Evolutionary conservation across 2,329 filamentous ascomycete species (phyloP), one percentile per base, ranked within the genome.

Genomic region (Ploettnerulaceae sp.): DNA sequence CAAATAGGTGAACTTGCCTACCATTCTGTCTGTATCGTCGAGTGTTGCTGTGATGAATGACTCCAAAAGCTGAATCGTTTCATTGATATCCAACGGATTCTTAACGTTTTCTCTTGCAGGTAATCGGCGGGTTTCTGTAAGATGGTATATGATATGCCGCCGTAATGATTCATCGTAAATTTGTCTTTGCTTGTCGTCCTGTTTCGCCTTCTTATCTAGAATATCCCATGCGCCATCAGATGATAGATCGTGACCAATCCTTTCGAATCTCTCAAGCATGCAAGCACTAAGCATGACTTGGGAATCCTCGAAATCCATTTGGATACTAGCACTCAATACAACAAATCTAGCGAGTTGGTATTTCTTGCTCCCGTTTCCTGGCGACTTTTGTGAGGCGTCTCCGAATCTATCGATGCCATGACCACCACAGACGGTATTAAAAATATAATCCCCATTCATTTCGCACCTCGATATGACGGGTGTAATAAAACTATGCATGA

Each of bases 251-350:
- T 36, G 8, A 3, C 57, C 58, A 1, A 46, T 5, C 3, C 53
- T 22, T 25, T 49, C 50, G 9, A 17, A 1, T 0, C 35, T 33
- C 3, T 45, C 44, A 4, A 62, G 36, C 25, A 21, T 49, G 34
- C 55, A 59, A 7, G 53, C 44, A 2, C 35, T 34, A n/a, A 59
- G 28, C 59, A 62, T 59, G 20, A 61, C 57, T 9, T 17, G 39
- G 3, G n/a, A 7, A 4, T 24, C 22, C 41, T 62, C 59, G 26
- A 62, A 62, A 48, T 62, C 59, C 49, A 53, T 43, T 25, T 61
- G 58, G 14, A 62, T 55, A 15, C 24, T 47, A 2, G 55, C 59
- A 36, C 54, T 59, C 44, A 61, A 28, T 5, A 58, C 54, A 9
- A 61, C 57, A 14, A 21, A 44, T 20, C 59, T 45, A 2, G 54